Evolutionary conservation across 805 yeast species (phyloP).

Genomic region (Candida arabinofermentans): DNA sequence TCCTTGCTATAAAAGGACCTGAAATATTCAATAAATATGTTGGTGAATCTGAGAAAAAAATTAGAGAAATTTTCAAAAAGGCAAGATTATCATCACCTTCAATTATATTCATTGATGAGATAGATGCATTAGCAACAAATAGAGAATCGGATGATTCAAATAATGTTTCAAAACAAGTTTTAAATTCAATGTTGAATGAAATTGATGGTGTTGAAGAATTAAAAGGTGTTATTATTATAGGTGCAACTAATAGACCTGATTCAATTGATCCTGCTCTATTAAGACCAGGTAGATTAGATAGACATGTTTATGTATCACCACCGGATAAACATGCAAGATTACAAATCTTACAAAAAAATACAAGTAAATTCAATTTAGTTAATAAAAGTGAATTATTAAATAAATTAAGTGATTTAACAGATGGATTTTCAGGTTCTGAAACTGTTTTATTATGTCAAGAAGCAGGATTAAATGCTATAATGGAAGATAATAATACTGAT

Average conservation of each 20-base stretch:
- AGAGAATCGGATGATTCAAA: constrained; percentile 61
- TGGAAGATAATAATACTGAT: constrained; percentile 60
- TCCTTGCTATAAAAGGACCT: constrained; percentile 95
- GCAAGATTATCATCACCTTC: constrained; percentile 94
- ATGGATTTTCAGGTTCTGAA: constrained; percentile 97
- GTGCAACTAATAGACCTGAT: constrained; percentile 95
- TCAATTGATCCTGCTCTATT: constrained; percentile 88
- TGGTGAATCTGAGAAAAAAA: constrained; percentile 93
- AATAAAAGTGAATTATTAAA: constrained; percentile 40
- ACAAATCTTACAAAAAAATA: constrained; percentile 70
- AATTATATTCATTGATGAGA: constrained; percentile 93
- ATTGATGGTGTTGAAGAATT: constrained; percentile 96
- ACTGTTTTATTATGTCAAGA: constrained; percentile 89
- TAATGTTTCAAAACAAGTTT: constrained; percentile 74
- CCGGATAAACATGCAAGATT: constrained; percentile 80
- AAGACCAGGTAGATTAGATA: constrained; percentile 93
- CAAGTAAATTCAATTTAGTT: constrained; percentile 56
- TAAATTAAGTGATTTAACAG: constrained; percentile 58
- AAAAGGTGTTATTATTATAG: constrained; percentile 89
- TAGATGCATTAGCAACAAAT: constrained; percentile 85
- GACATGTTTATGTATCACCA: constrained; percentile 90
- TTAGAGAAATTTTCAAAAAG: constrained; percentile 86
- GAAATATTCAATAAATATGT: constrained; percentile 91
- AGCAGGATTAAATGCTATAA: constrained; percentile 91
- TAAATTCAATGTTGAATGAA: constrained; percentile 88